These are phyloP conservation scores for Phaeotremella fagi DNA, from an alignment of 768 basidiomycete species.

Conservation along the genomic window DNA sequence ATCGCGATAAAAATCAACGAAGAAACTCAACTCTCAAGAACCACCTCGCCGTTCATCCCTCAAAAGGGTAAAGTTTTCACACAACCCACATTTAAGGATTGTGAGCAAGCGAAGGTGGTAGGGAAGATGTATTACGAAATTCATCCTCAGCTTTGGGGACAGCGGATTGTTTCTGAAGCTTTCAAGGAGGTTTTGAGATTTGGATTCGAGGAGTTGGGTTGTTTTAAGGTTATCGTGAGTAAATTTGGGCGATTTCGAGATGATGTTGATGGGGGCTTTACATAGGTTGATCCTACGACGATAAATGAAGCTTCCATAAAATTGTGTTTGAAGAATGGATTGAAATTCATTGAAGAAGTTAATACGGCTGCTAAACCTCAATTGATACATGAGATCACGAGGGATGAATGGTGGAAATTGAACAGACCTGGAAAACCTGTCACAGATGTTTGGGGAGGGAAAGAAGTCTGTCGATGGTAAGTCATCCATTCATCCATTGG, in stretches of 20 bases:
- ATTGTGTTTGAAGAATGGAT: conserved; percentile 24
- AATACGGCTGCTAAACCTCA: conserved; percentile 30
- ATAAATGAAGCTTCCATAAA: conserved; percentile 35
- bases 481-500: not conserved
- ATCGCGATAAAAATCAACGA: conserved; percentile 24
- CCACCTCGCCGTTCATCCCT: conserved; percentile 9
- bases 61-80: conserved; percentile 12
- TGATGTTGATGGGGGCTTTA: too few relatives aligned
- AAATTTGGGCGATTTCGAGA: too few relatives aligned
- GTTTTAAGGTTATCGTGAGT: conserved; percentile 24
- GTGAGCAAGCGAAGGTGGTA: conserved; percentile 5
- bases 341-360: conserved; percentile 23
- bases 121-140: conserved; percentile 43
- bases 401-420: conserved; percentile 30
- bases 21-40: not conserved
- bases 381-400: conserved; percentile 29
- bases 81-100: conserved; percentile 26
- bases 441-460: conserved; percentile 29
- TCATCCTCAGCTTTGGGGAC: conserved; percentile 45
- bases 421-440: conserved; percentile 18
- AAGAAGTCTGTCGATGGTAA: conserved; percentile 38
- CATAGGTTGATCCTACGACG: conserved; percentile 35
- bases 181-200: conserved; percentile 40
- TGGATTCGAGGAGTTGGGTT: conserved; percentile 41
- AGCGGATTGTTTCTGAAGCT: conserved; percentile 40